These are phyloP conservation scores for Carex cristatella DNA, from an alignment of 176 grass and related monocot species.

Conservation along the genomic window DNA sequence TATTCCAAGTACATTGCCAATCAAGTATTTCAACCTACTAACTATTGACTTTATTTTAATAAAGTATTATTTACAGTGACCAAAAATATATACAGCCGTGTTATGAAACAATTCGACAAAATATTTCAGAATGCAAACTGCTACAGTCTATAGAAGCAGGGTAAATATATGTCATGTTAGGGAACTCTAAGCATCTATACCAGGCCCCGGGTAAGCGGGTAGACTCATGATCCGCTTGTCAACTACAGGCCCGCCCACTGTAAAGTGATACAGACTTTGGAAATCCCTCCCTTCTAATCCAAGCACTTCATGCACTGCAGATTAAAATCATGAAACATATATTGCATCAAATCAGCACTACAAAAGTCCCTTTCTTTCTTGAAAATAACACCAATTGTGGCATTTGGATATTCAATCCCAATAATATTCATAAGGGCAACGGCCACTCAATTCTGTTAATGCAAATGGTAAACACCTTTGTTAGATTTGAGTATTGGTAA, in stretches of 20 bases:
- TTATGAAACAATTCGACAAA: neutral
- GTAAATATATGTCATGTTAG: neutral
- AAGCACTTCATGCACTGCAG: slow-evolving; percentile 88
- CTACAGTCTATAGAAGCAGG: neutral
- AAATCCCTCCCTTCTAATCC: slow-evolving; percentile 70
- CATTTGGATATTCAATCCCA: neutral
- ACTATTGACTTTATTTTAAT: neutral
- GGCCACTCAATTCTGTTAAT: neutral
- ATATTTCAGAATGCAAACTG: neutral
- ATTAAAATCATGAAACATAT: neutral
- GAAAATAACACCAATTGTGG: neutral
- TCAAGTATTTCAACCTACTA: neutral
- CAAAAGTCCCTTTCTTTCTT: neutral
- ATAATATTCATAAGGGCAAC: neutral
- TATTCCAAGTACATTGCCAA: neutral
- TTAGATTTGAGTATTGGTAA: neutral
- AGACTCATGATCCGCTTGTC: slow-evolving; percentile 86
- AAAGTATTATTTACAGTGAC: neutral
- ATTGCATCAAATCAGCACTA: neutral
- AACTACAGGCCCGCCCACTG: slow-evolving; percentile 54
- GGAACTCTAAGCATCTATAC: slow-evolving; percentile 51
- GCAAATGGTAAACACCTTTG: neutral
- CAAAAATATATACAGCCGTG: neutral
- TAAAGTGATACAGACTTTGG: slow-evolving; percentile 94
- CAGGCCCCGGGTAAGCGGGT: slow-evolving; percentile 75